Base-by-base conservation (phyloP, 257 asterid genomes). In the Parsonsia alboflavescens region DNA sequence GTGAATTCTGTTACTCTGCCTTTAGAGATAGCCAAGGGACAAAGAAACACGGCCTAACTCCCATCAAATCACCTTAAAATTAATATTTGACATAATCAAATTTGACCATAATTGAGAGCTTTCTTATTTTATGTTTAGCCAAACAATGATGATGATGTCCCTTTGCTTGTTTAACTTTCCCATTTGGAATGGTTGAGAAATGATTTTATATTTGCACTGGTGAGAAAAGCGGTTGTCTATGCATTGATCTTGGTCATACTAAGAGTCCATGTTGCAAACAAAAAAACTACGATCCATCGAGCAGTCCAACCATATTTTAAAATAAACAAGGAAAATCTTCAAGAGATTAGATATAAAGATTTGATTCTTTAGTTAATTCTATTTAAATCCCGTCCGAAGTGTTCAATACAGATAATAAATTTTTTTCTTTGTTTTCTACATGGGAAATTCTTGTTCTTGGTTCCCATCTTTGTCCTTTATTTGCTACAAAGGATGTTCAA, bases 161-260 rank as follows among this genome's bases (percentile, higher is more conserved):
- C 45, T 50, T 73, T 73, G 71, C 56, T 73, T 52, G 67, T 68
- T 22, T 2, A 15, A 52, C 65, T 65, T 33, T 22, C 28, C 72
- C 62, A 58, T 36, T 41, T 74, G 72, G 80, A 71, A n/a, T 42
- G 70, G 58, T 69, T 13, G 66, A 68, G 79, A 81, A 83, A 70
- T 64, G 79, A 70, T 86, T 75, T 69, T 74, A 71, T 80, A 82
- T 68, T 65, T 79, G n/a, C 70, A 79, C 65, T 64, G 69, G 22
- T 56, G 5, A 73, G 57, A 41, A 59, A 77, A 82, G 80, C 86
- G 75, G 90, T 78, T 84, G 87, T 54, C 46, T 64, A 83, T 86
- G 71, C 90, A 78, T 80, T 80, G 88, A 44, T 70, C 80, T 67
- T 75, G 81, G 82, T 70, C 87, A 68, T 66, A 77, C 42, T 56